A percentile compares a stretch with the other conserved stretches of the same genome.
These are phyloP conservation scores for Podaxis mareebaensis DNA, from an alignment of 768 basidiomycete species.

Conservation along the genomic window DNA sequence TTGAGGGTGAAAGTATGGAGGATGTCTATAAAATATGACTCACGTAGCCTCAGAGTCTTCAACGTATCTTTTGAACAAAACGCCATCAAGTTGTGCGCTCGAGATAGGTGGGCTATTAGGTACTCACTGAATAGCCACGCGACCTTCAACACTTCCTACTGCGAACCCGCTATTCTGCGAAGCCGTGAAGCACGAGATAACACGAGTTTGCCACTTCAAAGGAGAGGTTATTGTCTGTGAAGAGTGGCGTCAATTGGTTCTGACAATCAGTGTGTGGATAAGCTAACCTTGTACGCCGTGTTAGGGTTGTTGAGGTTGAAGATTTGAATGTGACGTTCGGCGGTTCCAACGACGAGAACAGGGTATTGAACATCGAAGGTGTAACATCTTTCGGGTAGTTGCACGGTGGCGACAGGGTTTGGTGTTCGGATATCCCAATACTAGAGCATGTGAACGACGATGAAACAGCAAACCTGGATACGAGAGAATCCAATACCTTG, in stretches of 20 bases:
- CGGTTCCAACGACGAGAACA: constrained; percentile 89
- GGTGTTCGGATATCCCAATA: constrained; percentile 90
- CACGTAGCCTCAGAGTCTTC: constrained; percentile 81
- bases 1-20: not conserved
- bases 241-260: not conserved
- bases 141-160: constrained; percentile 84
- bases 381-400: constrained; percentile 90
- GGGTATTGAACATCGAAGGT: constrained; percentile 81
- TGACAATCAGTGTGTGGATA: constrained; percentile 3
- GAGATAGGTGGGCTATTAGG: not conserved
- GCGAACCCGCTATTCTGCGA: constrained; percentile 71
- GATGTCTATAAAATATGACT: constrained; percentile 23
- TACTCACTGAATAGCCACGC: constrained; percentile 93
- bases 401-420: constrained; percentile 75
- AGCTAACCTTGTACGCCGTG: constrained; percentile 69
- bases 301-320: constrained; percentile 85
- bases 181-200: constrained; percentile 80
- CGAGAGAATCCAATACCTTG: constrained; percentile 55
- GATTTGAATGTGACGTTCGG: constrained; percentile 89
- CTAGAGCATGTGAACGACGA: constrained; percentile 38
- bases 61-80: constrained; percentile 57
- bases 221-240: constrained; percentile 78
- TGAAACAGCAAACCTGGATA: not conserved
- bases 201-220: constrained; percentile 91
- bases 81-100: constrained; percentile 1